Evolutionary conservation across 495 filamentous ascomycete genomes (phyloP), one percentile per base, ranked within the genome.

Genomic region (Neurospora sp.): DNA sequence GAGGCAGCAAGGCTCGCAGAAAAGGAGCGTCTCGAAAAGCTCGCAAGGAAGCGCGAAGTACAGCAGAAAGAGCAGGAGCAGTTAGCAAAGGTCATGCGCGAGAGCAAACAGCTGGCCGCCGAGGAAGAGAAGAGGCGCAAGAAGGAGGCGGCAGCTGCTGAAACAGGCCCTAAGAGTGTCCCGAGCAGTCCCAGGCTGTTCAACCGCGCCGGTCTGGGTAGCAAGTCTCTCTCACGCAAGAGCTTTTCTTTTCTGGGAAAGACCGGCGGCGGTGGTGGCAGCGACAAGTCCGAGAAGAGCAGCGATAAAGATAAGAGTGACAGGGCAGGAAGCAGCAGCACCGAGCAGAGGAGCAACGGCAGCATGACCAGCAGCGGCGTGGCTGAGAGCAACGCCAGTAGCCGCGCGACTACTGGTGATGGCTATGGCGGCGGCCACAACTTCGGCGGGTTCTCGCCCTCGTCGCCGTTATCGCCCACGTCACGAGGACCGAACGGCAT

Each of bases 1-100:
- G 89, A 88, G 45, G 85, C 89, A 72, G 91, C 89, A 74, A 91
- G 92, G 40, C 76, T 86, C 12, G 89, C 92, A 35, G 81, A 83
- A 48, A 85, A 85, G 73, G 78, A 83, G 73, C 82, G 80, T 27
- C 76, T 78, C 41, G 83, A 87, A 38, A 75, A 75, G 7, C 75
- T 76, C 6, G 72, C 76, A 2, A 76, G 77, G 70, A 38, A 77
- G 31, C 80, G 82, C 9, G 83, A 84, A 69, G 74, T 78, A 18
- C 77, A 77, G 1, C 78, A 76, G 71, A 75, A 70, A 7, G 83
- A 86, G 72, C 78, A 82, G 7, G 82, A 82, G 3, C 79, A 85
- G 9, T 27, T 84, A 6, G 78, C 78, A 59, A 82, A 82, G 72
- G 81, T 79, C 9, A 70, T 86, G 18, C 78, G 83, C 61, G 83